A percentile compares a stretch with the other conserved stretches of the same genome.
phyloP scores from a whole-genome alignment of 306 rosid species.

The Cucurbita pepo region DNA sequence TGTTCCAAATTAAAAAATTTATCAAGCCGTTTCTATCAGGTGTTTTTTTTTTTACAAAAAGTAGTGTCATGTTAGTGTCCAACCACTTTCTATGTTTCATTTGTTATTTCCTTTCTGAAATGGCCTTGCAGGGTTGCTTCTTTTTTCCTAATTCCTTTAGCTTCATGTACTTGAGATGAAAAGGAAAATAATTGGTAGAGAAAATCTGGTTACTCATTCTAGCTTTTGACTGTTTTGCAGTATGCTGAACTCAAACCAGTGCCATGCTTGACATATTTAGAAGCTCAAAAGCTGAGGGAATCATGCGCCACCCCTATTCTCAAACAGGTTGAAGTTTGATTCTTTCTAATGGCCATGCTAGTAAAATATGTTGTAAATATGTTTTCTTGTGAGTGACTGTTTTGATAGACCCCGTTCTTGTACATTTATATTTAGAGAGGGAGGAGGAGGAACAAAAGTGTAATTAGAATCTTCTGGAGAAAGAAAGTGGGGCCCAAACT shows the following conservation, averaged over 20 bases:
- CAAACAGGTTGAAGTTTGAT: slow-evolving; percentile 44
- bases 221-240: slow-evolving; percentile 27
- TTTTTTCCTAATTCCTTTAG: neutral
- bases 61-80: neutral
- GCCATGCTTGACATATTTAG: slow-evolving; percentile 74
- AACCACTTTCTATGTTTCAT: neutral
- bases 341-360: neutral
- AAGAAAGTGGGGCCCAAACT: neutral
- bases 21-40: neutral
- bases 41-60: neutral
- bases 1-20: neutral
- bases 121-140: neutral
- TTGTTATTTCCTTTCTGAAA: neutral
- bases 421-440: neutral
- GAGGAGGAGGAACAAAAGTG: neutral
- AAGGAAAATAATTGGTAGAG: neutral
- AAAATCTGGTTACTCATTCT: neutral
- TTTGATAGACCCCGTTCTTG: neutral
- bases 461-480: neutral
- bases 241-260: slow-evolving; percentile 98
- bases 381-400: neutral
- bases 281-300: slow-evolving; percentile 60
- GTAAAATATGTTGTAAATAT: neutral
- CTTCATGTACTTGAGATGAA: neutral
- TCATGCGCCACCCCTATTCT: slow-evolving; percentile 72